Conservation (phyloP, 768 basidiomycete genomes). For the Boletus rubroflammeus region DNA sequence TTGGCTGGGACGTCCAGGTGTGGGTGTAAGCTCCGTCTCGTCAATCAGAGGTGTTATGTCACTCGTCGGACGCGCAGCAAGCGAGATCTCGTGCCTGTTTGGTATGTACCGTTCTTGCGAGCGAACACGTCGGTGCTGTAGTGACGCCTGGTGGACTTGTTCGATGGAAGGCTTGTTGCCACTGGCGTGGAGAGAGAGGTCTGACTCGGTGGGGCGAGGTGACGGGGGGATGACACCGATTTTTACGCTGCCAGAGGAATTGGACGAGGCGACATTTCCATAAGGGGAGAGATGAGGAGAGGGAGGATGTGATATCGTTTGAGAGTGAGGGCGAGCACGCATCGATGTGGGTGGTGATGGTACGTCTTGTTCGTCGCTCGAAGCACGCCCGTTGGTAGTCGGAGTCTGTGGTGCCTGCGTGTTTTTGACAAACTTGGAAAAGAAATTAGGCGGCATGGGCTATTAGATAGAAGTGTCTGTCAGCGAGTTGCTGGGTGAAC, state of each 20-base stretch:
- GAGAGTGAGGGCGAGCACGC: conserved; percentile 5
- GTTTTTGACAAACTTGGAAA: conserved; percentile 30
- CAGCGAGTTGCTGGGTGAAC: background rate
- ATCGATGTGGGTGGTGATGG: background rate
- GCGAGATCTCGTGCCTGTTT: conserved; percentile 32
- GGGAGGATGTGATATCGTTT: conserved; percentile 6
- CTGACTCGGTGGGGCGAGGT: conserved; percentile 18
- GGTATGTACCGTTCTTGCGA: conserved; percentile 30
- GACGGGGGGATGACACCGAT: conserved; percentile 33
- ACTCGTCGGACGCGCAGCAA: conserved; percentile 29
- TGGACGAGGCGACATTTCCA: conserved; percentile 2
- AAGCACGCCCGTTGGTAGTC: background rate
- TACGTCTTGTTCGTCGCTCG: background rate
- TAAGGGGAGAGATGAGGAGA: conserved; percentile 6
- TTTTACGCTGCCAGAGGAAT: conserved; percentile 24
- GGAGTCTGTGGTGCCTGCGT: conserved; percentile 12
- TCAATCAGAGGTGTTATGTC: conserved; percentile 19
- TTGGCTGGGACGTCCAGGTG: conserved; percentile 12
- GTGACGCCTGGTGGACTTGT: conserved; percentile 11
- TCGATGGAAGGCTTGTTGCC: conserved; percentile 13
- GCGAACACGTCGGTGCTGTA: conserved; percentile 28
- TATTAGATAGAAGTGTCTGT: background rate
- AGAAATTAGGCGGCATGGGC: conserved; percentile 29
- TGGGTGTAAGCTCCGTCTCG: conserved; percentile 30
- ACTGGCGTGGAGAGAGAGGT: conserved; percentile 6